Conservation (phyloP, 2,329 filamentous ascomycete species). For the Fusarium equiseti region DNA sequence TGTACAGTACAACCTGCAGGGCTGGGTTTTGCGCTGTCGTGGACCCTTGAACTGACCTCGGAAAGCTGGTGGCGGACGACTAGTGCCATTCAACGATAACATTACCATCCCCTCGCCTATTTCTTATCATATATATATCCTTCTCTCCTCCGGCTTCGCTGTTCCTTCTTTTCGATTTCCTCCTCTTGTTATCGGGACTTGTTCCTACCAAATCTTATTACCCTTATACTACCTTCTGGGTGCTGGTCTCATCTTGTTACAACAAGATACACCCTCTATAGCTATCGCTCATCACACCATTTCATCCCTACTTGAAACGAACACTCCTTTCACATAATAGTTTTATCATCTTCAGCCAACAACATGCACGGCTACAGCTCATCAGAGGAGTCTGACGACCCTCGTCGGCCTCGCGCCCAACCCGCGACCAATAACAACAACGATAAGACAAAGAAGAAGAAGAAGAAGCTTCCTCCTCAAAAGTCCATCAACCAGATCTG, state of each 20-base stretch:
- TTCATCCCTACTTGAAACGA: not conserved
- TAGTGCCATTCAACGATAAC: conserved; percentile 21
- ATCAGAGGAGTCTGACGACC: conserved; percentile 63
- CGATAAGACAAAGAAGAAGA: conserved; percentile 63
- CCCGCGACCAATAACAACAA: conserved; percentile 52
- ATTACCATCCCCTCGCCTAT: conserved; percentile 6
- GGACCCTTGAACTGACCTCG: conserved; percentile 12
- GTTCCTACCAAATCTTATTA: conserved; percentile 1
- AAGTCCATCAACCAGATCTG: conserved; percentile 75
- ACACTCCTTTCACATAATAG: not conserved
- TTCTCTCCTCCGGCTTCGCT: conserved; percentile 24
- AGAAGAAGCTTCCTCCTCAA: conserved; percentile 69
- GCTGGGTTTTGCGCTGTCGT: conserved; percentile 12
- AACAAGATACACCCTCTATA: not conserved
- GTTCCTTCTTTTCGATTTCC: not conserved
- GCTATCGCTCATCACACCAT: not conserved
- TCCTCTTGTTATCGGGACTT: conserved; percentile 9
- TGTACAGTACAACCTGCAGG: conserved; percentile 23
- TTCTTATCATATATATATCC: conserved; percentile 33
- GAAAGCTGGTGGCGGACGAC: conserved; percentile 20
- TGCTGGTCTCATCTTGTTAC: conserved; percentile 2
- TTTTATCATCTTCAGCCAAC: not conserved
- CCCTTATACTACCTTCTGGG: not conserved
- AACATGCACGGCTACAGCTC: conserved; percentile 62
- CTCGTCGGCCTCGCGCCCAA: conserved; percentile 53